A percentile compares a stretch with the other conserved stretches of the same genome.
These are phyloP conservation scores for Hyphodiscus hymeniophilus DNA, from an alignment of 495 filamentous ascomycete species.

Conservation along the genomic window DNA sequence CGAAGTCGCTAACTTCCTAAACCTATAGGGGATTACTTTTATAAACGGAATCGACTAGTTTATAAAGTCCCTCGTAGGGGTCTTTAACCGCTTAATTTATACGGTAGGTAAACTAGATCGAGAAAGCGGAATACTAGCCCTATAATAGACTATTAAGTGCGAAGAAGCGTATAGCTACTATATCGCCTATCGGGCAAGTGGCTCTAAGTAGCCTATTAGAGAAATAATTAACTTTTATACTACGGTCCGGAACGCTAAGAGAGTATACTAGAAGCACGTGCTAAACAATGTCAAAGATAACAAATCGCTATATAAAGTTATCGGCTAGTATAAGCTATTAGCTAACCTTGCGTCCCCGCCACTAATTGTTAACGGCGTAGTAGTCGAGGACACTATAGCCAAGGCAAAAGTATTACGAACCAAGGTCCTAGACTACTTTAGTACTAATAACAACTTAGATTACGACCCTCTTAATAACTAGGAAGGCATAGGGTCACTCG, in stretches of 20 bases:
- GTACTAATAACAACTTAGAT: neutral
- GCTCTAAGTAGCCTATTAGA: too few species aligned
- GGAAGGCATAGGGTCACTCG: neutral
- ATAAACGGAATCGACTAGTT: neutral
- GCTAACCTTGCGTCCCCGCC: neutral
- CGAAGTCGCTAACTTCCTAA: neutral
- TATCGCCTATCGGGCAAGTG: neutral
- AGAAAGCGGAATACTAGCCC: neutral
- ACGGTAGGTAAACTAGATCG: neutral
- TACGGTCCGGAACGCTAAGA: neutral
- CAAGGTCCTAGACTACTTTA: constrained; percentile 1
- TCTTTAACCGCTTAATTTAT: neutral
- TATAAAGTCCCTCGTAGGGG: neutral
- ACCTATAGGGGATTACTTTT: neutral
- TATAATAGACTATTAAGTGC: neutral
- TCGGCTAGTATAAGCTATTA: too few species aligned
- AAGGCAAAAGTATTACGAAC: neutral
- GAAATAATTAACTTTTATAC: neutral
- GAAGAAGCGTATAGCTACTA: neutral
- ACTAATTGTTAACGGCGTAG: neutral
- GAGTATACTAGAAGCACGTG: neutral
- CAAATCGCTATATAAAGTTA: neutral
- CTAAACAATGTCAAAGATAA: neutral
- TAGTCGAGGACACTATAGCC: neutral
- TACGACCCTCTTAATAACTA: neutral